These are phyloP conservation scores for Dendrobium catenatum DNA, from an alignment of 106 monocot species.

Conservation along the genomic window DNA sequence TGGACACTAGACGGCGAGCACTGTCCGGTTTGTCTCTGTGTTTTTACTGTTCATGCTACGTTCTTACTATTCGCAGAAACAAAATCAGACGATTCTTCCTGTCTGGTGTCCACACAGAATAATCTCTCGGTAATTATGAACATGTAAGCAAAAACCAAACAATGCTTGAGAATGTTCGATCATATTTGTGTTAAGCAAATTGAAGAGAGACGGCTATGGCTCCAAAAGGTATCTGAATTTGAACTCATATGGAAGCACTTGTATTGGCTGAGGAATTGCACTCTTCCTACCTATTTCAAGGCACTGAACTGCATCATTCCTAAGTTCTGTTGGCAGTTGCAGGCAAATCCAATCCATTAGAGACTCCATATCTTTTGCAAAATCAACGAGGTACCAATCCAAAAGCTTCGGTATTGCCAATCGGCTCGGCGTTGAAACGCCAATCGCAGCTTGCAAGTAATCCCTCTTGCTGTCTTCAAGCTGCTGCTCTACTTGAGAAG, in stretches of 20 bases:
- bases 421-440: slow-evolving; percentile 41
- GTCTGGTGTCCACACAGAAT: too few relatives aligned
- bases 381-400: slow-evolving; percentile 88
- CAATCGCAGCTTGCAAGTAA: slow-evolving; percentile 82
- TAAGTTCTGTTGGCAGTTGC: slow-evolving; percentile 41
- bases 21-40: too few relatives aligned
- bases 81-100: too few relatives aligned
- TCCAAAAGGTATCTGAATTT: slow-evolving; percentile 28
- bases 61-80: too few relatives aligned
- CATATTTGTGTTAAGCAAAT: not conserved
- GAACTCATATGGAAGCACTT: slow-evolving; percentile 23
- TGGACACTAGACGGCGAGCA: too few relatives aligned
- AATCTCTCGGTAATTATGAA: slow-evolving; percentile 2
- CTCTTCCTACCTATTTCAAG: slow-evolving; percentile 10
- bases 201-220: not conserved
- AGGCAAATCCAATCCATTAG: slow-evolving; percentile 91
- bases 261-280: slow-evolving; percentile 10
- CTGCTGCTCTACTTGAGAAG: slow-evolving; percentile 69
- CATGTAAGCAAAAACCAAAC: slow-evolving; percentile 12
- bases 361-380: slow-evolving; percentile 84
- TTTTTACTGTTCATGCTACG: too few relatives aligned
- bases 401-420: slow-evolving; percentile 82
- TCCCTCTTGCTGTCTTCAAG: slow-evolving; percentile 74
- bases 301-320: slow-evolving; percentile 53
- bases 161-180: not conserved